Base-by-base conservation (phyloP, 257 asterid genomes). In the Solanum paucissectum region DNA sequence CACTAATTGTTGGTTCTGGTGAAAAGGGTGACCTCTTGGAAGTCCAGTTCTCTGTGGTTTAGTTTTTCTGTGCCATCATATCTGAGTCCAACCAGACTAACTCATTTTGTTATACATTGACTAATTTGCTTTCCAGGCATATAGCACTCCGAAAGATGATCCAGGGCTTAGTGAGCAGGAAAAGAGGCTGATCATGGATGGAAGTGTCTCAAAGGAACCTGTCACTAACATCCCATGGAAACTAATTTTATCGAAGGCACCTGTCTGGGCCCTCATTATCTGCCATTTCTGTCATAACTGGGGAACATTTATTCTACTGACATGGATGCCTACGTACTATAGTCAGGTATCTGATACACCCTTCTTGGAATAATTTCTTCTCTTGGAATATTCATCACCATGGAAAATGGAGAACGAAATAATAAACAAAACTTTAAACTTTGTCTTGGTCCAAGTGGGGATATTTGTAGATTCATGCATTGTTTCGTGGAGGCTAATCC, bases 231-330 rank as follows among this genome's bases (percentile, higher is more conserved):
- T 97, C 89, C 99, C 99, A 71, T 96, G 99, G 99, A 95, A 91
- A 91, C 92, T 91, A 87, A 96, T 97, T 88, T 92, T 96, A 73
- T 92, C 99, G 7, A 97, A 95, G 91, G 95, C 94, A 79, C 96
- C 99, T 87, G 99, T 97, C 68, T 97, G 99, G 99, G 99, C 99
- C 92, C 98, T 97, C 92, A 97, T 97, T 74, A 89, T 95, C 92
- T 95, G 99, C 90, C 99, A 97, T 90, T 97, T 97, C 93, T 97
- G 99, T 89, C 99, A 96, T 89, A 97, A 97, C 83, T 97, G 99
- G 99, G 99, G 99, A 91, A 97, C 98, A 66, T 97, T 97, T 90
- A 95, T 97, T 92, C 98, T 95, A 42, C 92, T 97, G 89, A 97
- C 99, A 29, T 97, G 99, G 99, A 97, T 96, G 99, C 98, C 98